Conservation (phyloP, 2,329 filamentous ascomycete species). For the Bipolaris bicolor region DNA sequence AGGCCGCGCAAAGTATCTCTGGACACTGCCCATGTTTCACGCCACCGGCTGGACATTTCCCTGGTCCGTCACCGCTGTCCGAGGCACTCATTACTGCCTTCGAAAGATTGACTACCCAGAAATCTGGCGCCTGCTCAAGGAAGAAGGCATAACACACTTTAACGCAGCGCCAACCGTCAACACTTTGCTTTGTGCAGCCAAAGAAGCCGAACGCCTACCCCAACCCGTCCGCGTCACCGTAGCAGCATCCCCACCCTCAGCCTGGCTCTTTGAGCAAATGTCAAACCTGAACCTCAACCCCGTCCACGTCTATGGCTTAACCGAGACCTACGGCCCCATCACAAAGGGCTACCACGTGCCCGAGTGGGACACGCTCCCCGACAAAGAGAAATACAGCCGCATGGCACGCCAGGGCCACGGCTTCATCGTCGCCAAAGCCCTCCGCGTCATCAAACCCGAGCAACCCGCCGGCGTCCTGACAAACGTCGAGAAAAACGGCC, state of each 20-base stretch:
- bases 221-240: conserved; percentile 84
- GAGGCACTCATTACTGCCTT: conserved; percentile 93
- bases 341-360: conserved; percentile 92
- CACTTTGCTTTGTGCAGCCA: conserved; percentile 82
- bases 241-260: conserved; percentile 87
- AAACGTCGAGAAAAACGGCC: conserved; percentile 72
- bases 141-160: conserved; percentile 90
- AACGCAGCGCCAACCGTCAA: conserved; percentile 97
- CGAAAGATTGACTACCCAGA: conserved; percentile 93
- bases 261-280: conserved; percentile 94
- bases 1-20: conserved; percentile 80
- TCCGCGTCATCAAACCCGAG: conserved; percentile 80
- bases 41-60: conserved; percentile 80
- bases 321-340: conserved; percentile 92
- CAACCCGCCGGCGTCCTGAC: conserved; percentile 69
- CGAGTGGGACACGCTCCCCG: conserved; percentile 76
- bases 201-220: conserved; percentile 73
- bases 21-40: conserved; percentile 90
- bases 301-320: conserved; percentile 89
- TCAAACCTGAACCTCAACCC: conserved; percentile 82
- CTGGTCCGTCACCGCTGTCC: conserved; percentile 89
- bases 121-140: conserved; percentile 87
- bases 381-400: conserved; percentile 78
- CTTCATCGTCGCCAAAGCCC: conserved; percentile 81
- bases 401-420: conserved; percentile 97